These are phyloP conservation scores for Naganishia sp. DNA, from an alignment of 1,284 basidiomycete genomes.

Conservation along the genomic window DNA sequence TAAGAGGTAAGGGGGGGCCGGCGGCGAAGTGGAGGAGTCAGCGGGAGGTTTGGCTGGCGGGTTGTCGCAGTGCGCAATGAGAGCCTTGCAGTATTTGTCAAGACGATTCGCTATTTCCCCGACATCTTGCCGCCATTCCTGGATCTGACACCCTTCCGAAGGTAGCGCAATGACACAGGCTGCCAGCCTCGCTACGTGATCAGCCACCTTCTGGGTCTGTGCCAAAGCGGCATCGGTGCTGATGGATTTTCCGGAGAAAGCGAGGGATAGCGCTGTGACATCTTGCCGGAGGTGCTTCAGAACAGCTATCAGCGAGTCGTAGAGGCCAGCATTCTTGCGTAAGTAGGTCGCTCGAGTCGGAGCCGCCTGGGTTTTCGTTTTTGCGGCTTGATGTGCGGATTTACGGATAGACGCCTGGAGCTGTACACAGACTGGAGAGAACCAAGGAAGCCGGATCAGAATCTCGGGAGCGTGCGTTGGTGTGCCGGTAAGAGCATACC, in stretches of 20 bases:
- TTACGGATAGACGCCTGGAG: conserved; percentile 16
- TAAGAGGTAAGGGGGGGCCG: conserved; percentile 21
- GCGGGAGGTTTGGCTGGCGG: not conserved
- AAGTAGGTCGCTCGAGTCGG: conserved; percentile 11
- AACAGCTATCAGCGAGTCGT: conserved; percentile 29
- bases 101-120: conserved; percentile 20
- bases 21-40: conserved; percentile 6
- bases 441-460: not conserved
- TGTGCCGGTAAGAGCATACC: not conserved
- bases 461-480: not conserved
- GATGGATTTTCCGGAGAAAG: conserved; percentile 33
- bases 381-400: conserved; percentile 5
- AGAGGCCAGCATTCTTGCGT: conserved; percentile 5
- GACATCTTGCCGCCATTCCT: conserved; percentile 30
- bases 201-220: conserved; percentile 24
- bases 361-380: conserved; percentile 3
- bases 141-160: conserved; percentile 13
- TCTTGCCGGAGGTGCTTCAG: conserved; percentile 33
- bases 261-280: conserved; percentile 29
- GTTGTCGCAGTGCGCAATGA: conserved; percentile 13
- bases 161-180: conserved; percentile 30
- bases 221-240: conserved; percentile 25
- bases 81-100: conserved; percentile 13
- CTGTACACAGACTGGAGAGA: not conserved
- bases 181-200: conserved; percentile 16